These are phyloP conservation scores for Rhizopus delemar DNA, from an alignment of 371 early-diverging fungal genomes.

Conservation along the genomic window DNA sequence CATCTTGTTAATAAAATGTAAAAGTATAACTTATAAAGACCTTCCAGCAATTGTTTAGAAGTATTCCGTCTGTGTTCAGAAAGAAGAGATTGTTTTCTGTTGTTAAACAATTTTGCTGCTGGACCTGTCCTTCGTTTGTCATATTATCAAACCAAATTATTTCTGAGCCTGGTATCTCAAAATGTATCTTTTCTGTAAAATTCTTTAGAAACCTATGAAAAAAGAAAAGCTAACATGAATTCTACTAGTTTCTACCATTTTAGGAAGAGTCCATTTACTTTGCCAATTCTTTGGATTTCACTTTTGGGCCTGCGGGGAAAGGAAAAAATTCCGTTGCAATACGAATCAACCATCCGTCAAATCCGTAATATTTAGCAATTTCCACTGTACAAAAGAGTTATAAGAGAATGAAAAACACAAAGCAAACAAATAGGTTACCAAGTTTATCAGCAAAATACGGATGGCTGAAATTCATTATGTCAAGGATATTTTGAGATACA, in stretches of 20 bases:
- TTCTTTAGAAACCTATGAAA: slow-evolving; percentile 44
- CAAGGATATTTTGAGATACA: neutral
- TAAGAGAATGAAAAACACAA: neutral
- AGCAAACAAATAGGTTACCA: slow-evolving; percentile 23
- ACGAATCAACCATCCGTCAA: slow-evolving; percentile 73
- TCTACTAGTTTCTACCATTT: too few relatives aligned
- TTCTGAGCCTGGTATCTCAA: slow-evolving; percentile 47
- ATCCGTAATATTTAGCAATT: slow-evolving; percentile 60
- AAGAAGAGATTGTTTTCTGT: slow-evolving; percentile 51
- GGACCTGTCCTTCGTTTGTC: slow-evolving; percentile 43
- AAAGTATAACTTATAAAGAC: too few relatives aligned
- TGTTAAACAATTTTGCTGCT: slow-evolving; percentile 63
- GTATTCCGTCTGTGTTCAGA: slow-evolving; percentile 58
- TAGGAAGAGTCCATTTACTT: neutral
- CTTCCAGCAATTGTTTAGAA: slow-evolving; percentile 68
- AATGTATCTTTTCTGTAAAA: slow-evolving; percentile 49
- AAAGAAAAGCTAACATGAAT: too few relatives aligned
- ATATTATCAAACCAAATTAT: slow-evolving; percentile 68
- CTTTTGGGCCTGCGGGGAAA: slow-evolving; percentile 20
- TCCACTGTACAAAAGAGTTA: slow-evolving; percentile 35
- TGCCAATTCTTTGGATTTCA: slow-evolving; percentile 33
- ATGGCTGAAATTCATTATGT: slow-evolving; percentile 25
- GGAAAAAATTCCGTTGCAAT: slow-evolving; percentile 56
- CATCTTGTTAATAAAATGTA: too few relatives aligned
- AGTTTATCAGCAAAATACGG: slow-evolving; percentile 59